These are phyloP conservation scores for Deuterostichococcus epilithicus DNA, from an alignment of 139 green algal species.

Conservation along the genomic window DNA sequence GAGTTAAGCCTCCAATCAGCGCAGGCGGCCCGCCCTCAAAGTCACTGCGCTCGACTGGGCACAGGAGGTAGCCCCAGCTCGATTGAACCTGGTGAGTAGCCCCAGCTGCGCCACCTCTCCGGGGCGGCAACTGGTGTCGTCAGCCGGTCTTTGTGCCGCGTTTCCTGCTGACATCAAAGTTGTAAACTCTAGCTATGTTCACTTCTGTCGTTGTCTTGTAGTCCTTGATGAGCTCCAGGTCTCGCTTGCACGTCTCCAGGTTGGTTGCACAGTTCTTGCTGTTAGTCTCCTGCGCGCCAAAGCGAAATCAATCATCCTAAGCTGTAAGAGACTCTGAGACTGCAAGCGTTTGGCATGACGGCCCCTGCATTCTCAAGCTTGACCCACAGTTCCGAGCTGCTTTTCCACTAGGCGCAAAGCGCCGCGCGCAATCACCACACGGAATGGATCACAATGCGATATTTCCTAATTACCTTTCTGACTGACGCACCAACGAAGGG, in stretches of 20 bases:
- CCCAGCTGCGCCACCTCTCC: too few relatives aligned
- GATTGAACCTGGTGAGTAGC: too few relatives aligned
- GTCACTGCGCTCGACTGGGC: background rate
- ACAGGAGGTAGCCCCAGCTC: background rate
- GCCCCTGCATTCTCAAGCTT: too few relatives aligned
- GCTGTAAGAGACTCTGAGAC: background rate
- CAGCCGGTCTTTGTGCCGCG: background rate
- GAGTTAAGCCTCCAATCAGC: background rate
- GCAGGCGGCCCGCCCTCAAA: background rate
- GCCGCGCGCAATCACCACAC: too few relatives aligned
- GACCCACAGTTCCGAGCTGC: too few relatives aligned
- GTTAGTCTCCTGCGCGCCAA: conserved; percentile 33
- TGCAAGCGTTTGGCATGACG: background rate
- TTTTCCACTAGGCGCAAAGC: too few relatives aligned
- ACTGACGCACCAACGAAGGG: too few relatives aligned
- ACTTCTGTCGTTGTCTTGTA: conserved; percentile 68
- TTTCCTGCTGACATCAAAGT: conserved; percentile 58
- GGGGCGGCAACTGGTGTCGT: background rate
- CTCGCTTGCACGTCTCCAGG: conserved; percentile 31
- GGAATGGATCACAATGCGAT: too few relatives aligned
- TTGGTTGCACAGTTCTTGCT: conserved; percentile 36
- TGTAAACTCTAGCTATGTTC: conserved; percentile 77
- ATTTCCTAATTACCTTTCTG: too few relatives aligned
- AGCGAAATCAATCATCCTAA: background rate
- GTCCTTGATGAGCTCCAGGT: conserved; percentile 59